Base-by-base conservation (phyloP, 179 eudicot species). In the Beta macrorhiza region DNA sequence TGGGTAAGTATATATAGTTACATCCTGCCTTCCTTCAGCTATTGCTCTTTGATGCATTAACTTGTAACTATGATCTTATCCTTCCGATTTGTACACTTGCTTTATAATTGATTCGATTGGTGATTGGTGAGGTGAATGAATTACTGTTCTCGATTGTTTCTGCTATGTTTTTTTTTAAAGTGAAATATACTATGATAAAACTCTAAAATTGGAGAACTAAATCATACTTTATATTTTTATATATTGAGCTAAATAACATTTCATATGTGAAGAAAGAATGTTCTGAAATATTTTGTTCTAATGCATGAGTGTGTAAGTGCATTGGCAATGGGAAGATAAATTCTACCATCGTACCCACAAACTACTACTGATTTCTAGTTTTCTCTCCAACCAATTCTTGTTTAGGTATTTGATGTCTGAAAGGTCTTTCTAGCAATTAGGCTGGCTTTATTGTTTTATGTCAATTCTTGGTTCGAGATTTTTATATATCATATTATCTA, bases 1-100 rank as follows among this genome's bases (percentile, higher is more conserved):
- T 82, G 99, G 99, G 99, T 95, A 87, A 80, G 84, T 70, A 16
- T 22, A 49, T 49, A 52, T 20, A 12, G 3, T 62, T 57, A 56
- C 67, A 47, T 57, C 56, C n/a, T 79, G 15, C 0, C 11, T 57
- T 73, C 9, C 47, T 68, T 69, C 20, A 47, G 37, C 63, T 52
- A 12, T 7, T 49, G 13, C 22, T 17, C 37, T 64, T 10, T 47
- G 1, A 4, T n/a, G 25, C 42, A 4, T 20, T 20, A 8, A 17
- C 14, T 65, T 65, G 63, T 58, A 37, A 37, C 3, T 37, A 32
- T 3, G 15, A 44, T 68, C 22, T 37, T 25, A 42, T 52, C 44
- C 5, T 79, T 10, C 63, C 51, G 32, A 53, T 8, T 1, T 20
- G 74, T 53, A 9, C 5, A 52, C 53, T 51, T 75, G 45, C 51